Evolutionary conservation across 345 rosid genomes (phyloP).

Genomic region (Pseudoturritis turrita): DNA sequence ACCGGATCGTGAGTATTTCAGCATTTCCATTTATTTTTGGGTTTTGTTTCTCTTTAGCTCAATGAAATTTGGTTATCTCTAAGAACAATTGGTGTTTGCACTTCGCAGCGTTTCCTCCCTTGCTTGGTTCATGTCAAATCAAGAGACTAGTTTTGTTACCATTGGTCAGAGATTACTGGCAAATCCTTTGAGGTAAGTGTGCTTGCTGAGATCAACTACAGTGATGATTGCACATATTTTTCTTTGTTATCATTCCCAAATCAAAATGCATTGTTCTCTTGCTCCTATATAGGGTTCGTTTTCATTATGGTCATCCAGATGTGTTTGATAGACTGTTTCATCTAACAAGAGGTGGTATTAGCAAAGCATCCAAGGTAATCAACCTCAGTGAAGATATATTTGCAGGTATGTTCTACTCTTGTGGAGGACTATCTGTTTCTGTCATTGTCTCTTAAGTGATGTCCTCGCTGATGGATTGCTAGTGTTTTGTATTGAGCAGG

Average conservation of each 20-base stretch:
- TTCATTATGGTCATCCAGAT: conserved; percentile 99
- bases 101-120: conserved; percentile 91
- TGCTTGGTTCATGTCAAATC: conserved; percentile 99
- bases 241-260: background rate
- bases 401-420: conserved; percentile 58
- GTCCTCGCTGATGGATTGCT: conserved; percentile 7
- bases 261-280: conserved; percentile 3
- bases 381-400: conserved; percentile 98
- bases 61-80: background rate
- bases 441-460: background rate
- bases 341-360: conserved; percentile 95
- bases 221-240: conserved; percentile 7
- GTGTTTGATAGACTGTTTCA: conserved; percentile 98
- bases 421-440: background rate
- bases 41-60: background rate
- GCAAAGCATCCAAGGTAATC: conserved; percentile 97
- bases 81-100: conserved; percentile 13
- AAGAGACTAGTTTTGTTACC: conserved; percentile 98
- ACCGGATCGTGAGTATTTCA: conserved; percentile 78
- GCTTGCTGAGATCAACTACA: conserved; percentile 2
- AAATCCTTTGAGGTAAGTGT: conserved; percentile 83
- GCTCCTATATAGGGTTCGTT: conserved; percentile 71
- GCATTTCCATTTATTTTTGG: background rate
- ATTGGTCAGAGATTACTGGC: conserved; percentile 97
- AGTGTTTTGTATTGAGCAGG: conserved; percentile 43